These are phyloP conservation scores for Aureobasidium sp. DNA, from an alignment of 2,329 filamentous ascomycete genomes.

Conservation along the genomic window DNA sequence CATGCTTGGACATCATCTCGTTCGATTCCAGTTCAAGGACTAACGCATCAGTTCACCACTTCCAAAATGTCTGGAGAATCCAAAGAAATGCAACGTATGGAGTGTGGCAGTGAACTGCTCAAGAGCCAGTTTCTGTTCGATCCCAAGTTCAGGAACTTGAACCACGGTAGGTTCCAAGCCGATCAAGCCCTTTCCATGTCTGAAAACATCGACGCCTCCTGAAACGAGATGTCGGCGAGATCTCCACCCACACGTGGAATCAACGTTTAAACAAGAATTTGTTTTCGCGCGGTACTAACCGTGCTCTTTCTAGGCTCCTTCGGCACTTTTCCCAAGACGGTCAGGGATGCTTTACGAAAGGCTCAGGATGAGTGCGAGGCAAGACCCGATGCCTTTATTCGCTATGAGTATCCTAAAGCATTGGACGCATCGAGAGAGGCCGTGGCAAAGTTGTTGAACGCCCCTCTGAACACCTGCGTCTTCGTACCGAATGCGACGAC, in stretches of 20 bases:
- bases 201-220: neutral
- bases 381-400: constrained; percentile 68
- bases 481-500: constrained; percentile 77
- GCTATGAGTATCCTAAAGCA: constrained; percentile 56
- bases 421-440: constrained; percentile 60
- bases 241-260: neutral
- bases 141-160: constrained; percentile 63
- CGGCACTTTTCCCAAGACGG: constrained; percentile 61
- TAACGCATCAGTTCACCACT: neutral
- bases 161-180: constrained; percentile 60
- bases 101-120: constrained; percentile 38
- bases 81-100: constrained; percentile 18
- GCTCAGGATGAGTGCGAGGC: constrained; percentile 63
- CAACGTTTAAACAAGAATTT: neutral
- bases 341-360: constrained; percentile 54
- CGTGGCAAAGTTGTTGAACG: constrained; percentile 60
- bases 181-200: constrained; percentile 5
- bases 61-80: neutral
- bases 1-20: too few species aligned
- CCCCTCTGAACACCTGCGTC: constrained; percentile 59
- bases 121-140: constrained; percentile 62
- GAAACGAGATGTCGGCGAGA: neutral
- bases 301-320: constrained; percentile 58
- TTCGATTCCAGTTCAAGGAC: neutral
- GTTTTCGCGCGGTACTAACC: neutral